Conservation (phyloP, 2,329 filamentous ascomycete genomes). For the Lithohypha guttulata region DNA sequence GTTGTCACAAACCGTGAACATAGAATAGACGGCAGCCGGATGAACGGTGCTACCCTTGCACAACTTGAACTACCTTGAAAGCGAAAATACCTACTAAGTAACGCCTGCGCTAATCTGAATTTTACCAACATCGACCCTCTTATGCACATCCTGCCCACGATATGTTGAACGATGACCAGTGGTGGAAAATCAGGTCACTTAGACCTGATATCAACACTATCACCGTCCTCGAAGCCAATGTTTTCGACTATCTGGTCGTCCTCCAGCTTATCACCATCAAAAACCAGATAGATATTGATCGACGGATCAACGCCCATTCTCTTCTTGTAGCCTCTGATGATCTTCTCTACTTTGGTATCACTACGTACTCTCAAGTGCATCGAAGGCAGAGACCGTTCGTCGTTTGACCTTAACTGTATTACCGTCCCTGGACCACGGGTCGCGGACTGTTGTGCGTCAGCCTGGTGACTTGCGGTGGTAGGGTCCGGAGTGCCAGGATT, state of each 20-base stretch:
- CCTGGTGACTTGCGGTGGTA: constrained; percentile 16
- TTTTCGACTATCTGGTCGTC: constrained; percentile 50
- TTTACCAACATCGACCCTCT: no score
- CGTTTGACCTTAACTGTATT: constrained; percentile 40
- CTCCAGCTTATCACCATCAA: constrained; percentile 65
- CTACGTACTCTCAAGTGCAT: constrained; percentile 37
- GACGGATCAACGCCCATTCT: constrained; percentile 42
- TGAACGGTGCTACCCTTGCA: no score
- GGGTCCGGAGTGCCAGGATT: constrained; percentile 17
- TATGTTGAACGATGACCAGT: no score
- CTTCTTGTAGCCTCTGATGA: constrained; percentile 52
- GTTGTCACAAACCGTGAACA: no score
- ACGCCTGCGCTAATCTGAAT: no score
- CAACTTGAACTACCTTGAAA: no score
- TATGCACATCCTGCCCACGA: no score
- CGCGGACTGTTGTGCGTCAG: constrained; percentile 22
- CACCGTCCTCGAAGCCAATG: constrained; percentile 63
- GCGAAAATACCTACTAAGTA: no score
- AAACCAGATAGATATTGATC: constrained; percentile 51
- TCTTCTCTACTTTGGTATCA: constrained; percentile 48
- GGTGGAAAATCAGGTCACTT: background rate
- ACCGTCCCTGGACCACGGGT: constrained; percentile 26
- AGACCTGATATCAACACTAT: constrained; percentile 56
- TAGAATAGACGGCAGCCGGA: no score
- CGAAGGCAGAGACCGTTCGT: constrained; percentile 25